phyloP scores from a whole-genome alignment of 345 rosid species.

The Reutealis trisperma region DNA sequence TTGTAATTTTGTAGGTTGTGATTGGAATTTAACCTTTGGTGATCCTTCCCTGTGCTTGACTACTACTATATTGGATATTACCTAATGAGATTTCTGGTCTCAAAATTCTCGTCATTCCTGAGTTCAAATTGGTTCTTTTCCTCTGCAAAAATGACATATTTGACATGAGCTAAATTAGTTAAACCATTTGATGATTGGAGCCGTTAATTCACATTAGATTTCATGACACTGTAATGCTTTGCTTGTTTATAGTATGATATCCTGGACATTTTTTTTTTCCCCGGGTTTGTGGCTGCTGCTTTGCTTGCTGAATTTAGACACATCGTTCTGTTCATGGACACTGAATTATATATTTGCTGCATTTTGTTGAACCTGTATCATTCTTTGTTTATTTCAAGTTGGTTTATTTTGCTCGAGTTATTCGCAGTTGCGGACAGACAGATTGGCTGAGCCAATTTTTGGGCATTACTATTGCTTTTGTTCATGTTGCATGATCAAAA shows the following conservation, averaged over 20 bases:
- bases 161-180: neutral
- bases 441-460: neutral
- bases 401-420: neutral
- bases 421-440: neutral
- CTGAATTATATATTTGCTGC: neutral
- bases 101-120: neutral
- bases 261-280: neutral
- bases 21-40: slow-evolving; percentile 24
- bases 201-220: neutral
- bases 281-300: neutral
- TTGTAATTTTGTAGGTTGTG: slow-evolving; percentile 51
- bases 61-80: slow-evolving; percentile 22
- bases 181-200: neutral
- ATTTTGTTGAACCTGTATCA: neutral
- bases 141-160: neutral
- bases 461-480: neutral
- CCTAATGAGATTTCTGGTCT: neutral
- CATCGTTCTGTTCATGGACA: neutral
- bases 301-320: neutral
- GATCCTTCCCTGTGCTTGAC: slow-evolving; percentile 25
- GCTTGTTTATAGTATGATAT: neutral
- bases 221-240: neutral
- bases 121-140: neutral
- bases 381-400: neutral
- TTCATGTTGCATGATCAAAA: neutral